A percentile compares a stretch with the other conserved stretches of the same genome.
These are phyloP conservation scores for Fusarium redolens DNA, from an alignment of 2,329 filamentous ascomycete species.

Conservation along the genomic window DNA sequence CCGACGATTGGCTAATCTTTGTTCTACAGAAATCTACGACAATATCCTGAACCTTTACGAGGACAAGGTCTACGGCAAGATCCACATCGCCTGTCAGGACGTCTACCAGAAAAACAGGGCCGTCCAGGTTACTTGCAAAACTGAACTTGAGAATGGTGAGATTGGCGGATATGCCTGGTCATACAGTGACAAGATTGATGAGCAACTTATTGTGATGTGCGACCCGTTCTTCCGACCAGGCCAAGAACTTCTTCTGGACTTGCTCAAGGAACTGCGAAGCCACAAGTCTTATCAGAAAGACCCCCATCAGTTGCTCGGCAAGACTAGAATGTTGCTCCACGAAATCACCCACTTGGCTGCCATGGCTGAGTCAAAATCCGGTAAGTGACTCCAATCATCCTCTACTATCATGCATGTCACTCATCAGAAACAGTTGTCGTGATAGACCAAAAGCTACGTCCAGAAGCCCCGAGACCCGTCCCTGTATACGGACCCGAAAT, in stretches of 20 bases:
- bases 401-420: not conserved
- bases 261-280: not conserved
- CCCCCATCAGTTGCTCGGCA: not conserved
- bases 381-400: not conserved
- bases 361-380: not conserved
- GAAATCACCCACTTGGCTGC: not conserved
- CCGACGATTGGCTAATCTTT: not conserved
- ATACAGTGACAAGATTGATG: not conserved
- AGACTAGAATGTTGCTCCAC: not conserved
- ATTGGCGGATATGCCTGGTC: not conserved
- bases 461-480: not conserved
- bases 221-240: not conserved
- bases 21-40: not conserved
- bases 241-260: not conserved
- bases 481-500: not conserved
- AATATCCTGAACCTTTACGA: not conserved
- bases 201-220: not conserved
- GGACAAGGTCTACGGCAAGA: not conserved
- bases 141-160: not conserved
- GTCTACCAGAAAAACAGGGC: not conserved
- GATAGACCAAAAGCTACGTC: not conserved
- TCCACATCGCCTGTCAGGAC: not conserved
- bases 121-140: not conserved
- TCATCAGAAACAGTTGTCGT: not conserved
- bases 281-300: not conserved